phyloP scores from a whole-genome alignment of 164 flowering plant species.

The Euptelea pleiosperma region DNA sequence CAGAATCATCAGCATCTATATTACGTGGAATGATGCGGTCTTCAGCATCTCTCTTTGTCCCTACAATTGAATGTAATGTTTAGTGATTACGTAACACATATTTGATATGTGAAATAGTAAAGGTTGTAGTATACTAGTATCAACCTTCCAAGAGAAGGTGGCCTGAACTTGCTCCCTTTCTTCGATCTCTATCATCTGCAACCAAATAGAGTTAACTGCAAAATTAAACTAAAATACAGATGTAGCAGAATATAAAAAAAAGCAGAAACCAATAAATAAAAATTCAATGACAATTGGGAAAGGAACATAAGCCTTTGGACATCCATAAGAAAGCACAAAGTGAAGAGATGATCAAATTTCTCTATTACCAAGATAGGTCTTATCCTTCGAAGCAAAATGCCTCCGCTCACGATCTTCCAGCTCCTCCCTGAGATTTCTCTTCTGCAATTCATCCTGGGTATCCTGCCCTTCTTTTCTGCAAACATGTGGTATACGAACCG shows the following conservation, averaged over 20 bases:
- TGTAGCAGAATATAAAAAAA: slow-evolving; percentile 2
- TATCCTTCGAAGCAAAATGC: slow-evolving; percentile 84
- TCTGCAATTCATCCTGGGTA: slow-evolving; percentile 85
- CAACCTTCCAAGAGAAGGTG: slow-evolving; percentile 84
- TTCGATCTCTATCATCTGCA: slow-evolving; percentile 91
- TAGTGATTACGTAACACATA: background rate
- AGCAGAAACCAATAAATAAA: background rate
- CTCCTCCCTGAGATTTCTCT: slow-evolving; percentile 84
- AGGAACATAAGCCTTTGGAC: background rate
- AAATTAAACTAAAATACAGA: slow-evolving; percentile 3
- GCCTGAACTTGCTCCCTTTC: slow-evolving; percentile 47
- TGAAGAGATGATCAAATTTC: background rate
- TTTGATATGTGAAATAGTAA: background rate
- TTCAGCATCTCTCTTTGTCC: slow-evolving; percentile 72
- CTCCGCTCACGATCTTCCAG: slow-evolving; percentile 84
- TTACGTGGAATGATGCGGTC: slow-evolving; percentile 76
- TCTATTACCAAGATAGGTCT: slow-evolving; percentile 36
- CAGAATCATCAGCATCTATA: slow-evolving; percentile 97
- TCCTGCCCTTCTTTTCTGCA: slow-evolving; percentile 92
- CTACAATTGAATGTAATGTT: slow-evolving; percentile 30
- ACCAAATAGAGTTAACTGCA: slow-evolving; percentile 13
- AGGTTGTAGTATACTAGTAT: background rate
- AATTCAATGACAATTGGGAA: background rate
- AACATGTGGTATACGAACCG: background rate
- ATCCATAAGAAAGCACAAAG: background rate